Evolutionary conservation across 1,284 basidiomycete genomes (phyloP).

Genomic region (Bondarzewia mesenterica): DNA sequence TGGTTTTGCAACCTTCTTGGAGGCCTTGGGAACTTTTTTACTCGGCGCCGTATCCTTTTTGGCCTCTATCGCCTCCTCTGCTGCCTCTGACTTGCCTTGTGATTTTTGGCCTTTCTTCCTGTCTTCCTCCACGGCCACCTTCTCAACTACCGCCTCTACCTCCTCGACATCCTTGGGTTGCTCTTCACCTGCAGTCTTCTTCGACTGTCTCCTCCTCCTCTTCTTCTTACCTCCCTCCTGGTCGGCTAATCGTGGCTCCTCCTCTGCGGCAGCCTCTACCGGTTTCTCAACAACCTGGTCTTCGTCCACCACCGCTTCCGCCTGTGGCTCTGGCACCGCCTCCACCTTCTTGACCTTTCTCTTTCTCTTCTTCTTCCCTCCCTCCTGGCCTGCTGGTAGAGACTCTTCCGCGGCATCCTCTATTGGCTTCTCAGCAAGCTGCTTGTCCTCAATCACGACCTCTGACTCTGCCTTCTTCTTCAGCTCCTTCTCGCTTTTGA

Average conservation of each 20-base stretch:
- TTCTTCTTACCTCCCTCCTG: constrained; percentile 8
- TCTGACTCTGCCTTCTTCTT: background rate
- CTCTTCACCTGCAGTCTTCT: background rate
- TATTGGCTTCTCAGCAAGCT: background rate
- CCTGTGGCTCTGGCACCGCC: background rate
- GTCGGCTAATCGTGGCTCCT: background rate
- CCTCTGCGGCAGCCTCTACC: background rate
- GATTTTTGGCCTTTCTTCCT: constrained; percentile 3
- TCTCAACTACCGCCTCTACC: background rate
- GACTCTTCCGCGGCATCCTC: constrained; percentile 1
- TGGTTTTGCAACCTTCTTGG: constrained; percentile 10
- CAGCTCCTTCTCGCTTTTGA: background rate
- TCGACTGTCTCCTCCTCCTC: constrained; percentile 2
- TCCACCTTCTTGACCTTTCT: constrained; percentile 1
- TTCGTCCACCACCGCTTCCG: background rate
- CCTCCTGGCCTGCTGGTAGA: too few relatives aligned
- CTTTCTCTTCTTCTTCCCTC: constrained; percentile 2
- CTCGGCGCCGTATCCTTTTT: background rate
- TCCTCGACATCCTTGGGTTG: background rate
- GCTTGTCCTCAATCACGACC: background rate
- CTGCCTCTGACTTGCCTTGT: constrained; percentile 4
- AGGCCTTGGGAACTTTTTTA: constrained; percentile 4
- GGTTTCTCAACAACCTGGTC: background rate
- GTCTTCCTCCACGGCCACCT: constrained; percentile 2
- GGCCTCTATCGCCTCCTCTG: constrained; percentile 3